Conservation (phyloP, 257 asterid species). For the Scutellaria baicalensis region DNA sequence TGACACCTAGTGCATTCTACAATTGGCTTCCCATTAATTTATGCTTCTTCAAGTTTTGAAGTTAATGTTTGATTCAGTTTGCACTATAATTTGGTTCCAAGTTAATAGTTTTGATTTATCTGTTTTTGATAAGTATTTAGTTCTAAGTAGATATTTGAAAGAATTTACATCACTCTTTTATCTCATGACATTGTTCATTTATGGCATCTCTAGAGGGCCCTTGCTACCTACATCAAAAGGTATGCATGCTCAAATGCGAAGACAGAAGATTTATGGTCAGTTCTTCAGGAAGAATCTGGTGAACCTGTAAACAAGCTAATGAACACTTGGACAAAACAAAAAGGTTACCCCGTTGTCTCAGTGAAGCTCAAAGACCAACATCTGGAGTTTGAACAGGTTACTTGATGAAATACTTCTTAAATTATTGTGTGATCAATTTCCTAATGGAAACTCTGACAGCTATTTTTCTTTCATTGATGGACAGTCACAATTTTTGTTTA, state of each 20-base stretch:
- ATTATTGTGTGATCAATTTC: not conserved
- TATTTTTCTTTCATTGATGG: constrained; percentile 9
- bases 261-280: constrained; percentile 96
- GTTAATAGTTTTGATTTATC: not conserved
- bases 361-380: constrained; percentile 58
- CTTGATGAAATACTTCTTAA: constrained; percentile 1
- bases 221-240: constrained; percentile 78
- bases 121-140: not conserved
- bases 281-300: constrained; percentile 83
- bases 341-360: constrained; percentile 88
- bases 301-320: constrained; percentile 87
- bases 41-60: not conserved
- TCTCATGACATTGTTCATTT: not conserved
- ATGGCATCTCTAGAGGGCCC: constrained; percentile 56
- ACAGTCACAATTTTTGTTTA: constrained; percentile 77
- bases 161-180: not conserved
- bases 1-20: too few relatives aligned
- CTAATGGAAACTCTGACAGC: constrained; percentile 11
- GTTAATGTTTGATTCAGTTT: not conserved
- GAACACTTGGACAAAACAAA: constrained; percentile 92
- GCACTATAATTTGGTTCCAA: not conserved
- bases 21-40: not conserved
- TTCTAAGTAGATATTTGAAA: not conserved
- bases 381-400: constrained; percentile 88
- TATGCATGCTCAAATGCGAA: constrained; percentile 86